Evolutionary conservation across 1,284 basidiomycete genomes (phyloP), one percentile per base, ranked within the genome.

Genomic region (Rhizoctonia solani): DNA sequence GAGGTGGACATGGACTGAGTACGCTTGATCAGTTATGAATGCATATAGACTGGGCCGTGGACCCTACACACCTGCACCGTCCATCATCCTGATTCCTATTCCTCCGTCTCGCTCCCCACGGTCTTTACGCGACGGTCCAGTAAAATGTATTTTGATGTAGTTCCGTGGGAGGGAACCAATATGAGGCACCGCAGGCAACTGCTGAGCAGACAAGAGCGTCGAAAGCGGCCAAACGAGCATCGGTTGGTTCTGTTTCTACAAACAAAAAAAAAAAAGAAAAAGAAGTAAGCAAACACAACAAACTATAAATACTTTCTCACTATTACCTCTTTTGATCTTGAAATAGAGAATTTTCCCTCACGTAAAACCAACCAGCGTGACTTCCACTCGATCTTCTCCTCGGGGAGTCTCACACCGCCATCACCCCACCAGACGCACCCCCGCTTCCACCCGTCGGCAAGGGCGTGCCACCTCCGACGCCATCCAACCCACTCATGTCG

Each of bases 401-500:
- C 41, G 5, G 41, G 41, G 5, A 16, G 41, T 44, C 41, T 16
- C 41, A 21, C 14, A 5, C 6, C 4, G 5, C 16, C n/a, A 25
- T 32, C 25, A 16, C 44, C 4, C 50, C 30, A n/a, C 42, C 14
- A 19, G 19, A 6, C 23, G 30, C 3, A 13, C 23, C 47, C 4
- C 21, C 23, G 19, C 47, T 46, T 16, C 30, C 23, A 6, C 19
- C 34, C 29, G 1, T 30, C 47, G 16, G 23, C 37, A 30, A 19
- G 4, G 6, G 6, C 19, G 32, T 13, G 23, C 27, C 52, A 19
- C 25, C 34, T n/a, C 66, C 49, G 13, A 53, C 39, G 55, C 68
- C 68, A 39, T 66, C 70, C 58, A 71, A 49, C 37, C 68, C 58
- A 55, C 67, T 52, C 70, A 71, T 49, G 46, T 71, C 37, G 50